Percentiles rank a stretch among this genome's conserved stretches.
Conservation (phyloP, 2,329 filamentous ascomycete genomes). For the Pestalotiopsis sp. region DNA sequence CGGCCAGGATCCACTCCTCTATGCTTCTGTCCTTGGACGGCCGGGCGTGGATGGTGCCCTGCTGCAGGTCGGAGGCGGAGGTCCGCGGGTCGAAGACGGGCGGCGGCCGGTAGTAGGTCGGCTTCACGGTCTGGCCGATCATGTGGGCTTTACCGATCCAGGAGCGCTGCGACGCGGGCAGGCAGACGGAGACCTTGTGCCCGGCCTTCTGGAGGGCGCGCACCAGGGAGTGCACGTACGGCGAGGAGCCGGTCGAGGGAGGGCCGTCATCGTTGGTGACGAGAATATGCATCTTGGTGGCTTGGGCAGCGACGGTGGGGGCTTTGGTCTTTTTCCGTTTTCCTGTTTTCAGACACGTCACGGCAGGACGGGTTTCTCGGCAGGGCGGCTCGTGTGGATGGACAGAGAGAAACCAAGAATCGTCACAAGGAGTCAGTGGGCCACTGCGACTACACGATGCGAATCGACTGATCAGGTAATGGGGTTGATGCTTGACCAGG, state of each 20-base stretch:
- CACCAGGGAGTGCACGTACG: slow-evolving; percentile 78
- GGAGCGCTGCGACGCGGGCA: slow-evolving; percentile 88
- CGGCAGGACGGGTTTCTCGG: not conserved
- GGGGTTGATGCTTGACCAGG: not conserved
- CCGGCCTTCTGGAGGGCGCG: slow-evolving; percentile 72
- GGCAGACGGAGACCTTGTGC: slow-evolving; percentile 86
- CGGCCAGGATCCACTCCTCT: slow-evolving; percentile 81
- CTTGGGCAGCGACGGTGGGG: not conserved
- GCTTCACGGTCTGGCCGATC: slow-evolving; percentile 84
- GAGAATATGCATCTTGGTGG: slow-evolving; percentile 61
- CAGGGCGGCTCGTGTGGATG: not conserved
- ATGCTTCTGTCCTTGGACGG: slow-evolving; percentile 52
- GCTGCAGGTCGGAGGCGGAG: slow-evolving; percentile 43
- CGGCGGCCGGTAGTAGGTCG: slow-evolving; percentile 75
- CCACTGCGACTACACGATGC: not conserved
- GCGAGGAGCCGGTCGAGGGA: slow-evolving; percentile 75
- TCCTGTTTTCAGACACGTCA: not conserved
- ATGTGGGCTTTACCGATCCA: slow-evolving; percentile 99
- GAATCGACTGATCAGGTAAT: slow-evolving; percentile 2
- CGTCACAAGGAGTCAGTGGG: not conserved
- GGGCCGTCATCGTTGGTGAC: slow-evolving; percentile 82
- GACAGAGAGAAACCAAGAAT: not conserved
- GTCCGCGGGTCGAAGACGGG: slow-evolving; percentile 37
- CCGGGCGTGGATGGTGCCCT: slow-evolving; percentile 68
- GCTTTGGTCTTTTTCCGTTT: not conserved